These are phyloP conservation scores for Filobasidium floriforme DNA, from an alignment of 768 basidiomycete species.

Conservation along the genomic window DNA sequence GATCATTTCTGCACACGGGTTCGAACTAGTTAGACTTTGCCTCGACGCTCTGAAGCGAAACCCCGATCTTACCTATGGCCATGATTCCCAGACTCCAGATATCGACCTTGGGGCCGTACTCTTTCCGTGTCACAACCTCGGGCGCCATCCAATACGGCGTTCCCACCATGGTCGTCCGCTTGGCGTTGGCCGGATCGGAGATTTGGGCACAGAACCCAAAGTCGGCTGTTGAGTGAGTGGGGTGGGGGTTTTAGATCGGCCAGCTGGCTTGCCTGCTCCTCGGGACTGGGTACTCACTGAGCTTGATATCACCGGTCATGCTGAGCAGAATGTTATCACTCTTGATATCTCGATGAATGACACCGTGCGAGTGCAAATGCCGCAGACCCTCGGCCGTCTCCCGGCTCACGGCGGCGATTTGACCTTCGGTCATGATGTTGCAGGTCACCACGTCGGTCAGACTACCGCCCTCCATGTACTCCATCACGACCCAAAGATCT, in stretches of 20 bases:
- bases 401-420: conserved; percentile 91
- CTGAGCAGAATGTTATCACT: conserved; percentile 92
- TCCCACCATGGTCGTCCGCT: conserved; percentile 96
- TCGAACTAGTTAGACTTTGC: neutral
- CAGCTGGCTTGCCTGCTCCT: neutral
- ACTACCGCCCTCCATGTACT: conserved; percentile 95
- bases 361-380: conserved; percentile 89
- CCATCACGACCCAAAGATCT: conserved; percentile 98
- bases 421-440: conserved; percentile 95
- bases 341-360: conserved; percentile 99
- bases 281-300: conserved; percentile 62
- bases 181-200: conserved; percentile 47
- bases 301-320: conserved; percentile 90
- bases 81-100: conserved; percentile 97
- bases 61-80: conserved; percentile 60
- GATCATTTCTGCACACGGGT: conserved; percentile 63
- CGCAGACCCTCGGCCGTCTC: conserved; percentile 89
- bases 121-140: conserved; percentile 95
- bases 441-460: conserved; percentile 93
- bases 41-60: neutral
- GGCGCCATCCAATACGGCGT: conserved; percentile 99
- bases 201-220: conserved; percentile 47
- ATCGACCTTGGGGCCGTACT: conserved; percentile 92
- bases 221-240: conserved; percentile 36
- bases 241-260: conserved; percentile 16